These are phyloP conservation scores for Yamadazyma trypodendri DNA, from an alignment of 1,139 yeast species.

Conservation along the genomic window DNA sequence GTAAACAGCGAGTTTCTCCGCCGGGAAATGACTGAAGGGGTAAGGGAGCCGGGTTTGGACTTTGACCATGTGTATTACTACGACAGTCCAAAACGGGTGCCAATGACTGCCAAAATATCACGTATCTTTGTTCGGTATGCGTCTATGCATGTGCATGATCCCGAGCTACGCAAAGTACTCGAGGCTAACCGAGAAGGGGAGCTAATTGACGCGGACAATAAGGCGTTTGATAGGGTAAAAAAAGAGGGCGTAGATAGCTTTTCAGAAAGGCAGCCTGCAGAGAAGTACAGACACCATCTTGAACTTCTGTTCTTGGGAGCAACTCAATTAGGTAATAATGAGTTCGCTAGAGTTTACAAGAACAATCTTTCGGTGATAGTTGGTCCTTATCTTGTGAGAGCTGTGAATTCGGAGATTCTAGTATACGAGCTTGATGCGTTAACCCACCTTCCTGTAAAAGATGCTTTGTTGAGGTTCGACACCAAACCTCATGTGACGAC, in stretches of 20 bases:
- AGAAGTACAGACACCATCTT: constrained; percentile 5
- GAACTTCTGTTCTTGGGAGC: constrained; percentile 2
- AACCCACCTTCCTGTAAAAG: constrained; percentile 23
- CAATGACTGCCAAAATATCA: background rate
- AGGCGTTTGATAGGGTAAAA: background rate
- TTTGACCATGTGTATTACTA: background rate
- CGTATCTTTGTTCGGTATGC: too few relatives aligned
- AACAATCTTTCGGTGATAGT: constrained; percentile 31
- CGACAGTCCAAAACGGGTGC: background rate
- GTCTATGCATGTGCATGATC: too few relatives aligned
- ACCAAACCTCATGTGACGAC: constrained; percentile 40
- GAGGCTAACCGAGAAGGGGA: background rate
- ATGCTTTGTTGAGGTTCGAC: constrained; percentile 33
- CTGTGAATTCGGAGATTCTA: constrained; percentile 29
- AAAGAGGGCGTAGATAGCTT: background rate
- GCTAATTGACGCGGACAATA: background rate
- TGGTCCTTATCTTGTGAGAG: constrained; percentile 23
- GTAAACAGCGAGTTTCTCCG: background rate
- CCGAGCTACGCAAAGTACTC: too few relatives aligned
- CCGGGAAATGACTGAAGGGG: background rate
- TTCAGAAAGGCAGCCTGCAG: constrained; percentile 4
- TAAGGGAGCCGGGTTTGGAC: background rate
- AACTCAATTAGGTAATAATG: constrained; percentile 13
- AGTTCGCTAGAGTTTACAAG: constrained; percentile 29
- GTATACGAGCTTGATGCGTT: constrained; percentile 27